Conservation (phyloP, 208 protist species). For the Naegleria fowleri region DNA sequence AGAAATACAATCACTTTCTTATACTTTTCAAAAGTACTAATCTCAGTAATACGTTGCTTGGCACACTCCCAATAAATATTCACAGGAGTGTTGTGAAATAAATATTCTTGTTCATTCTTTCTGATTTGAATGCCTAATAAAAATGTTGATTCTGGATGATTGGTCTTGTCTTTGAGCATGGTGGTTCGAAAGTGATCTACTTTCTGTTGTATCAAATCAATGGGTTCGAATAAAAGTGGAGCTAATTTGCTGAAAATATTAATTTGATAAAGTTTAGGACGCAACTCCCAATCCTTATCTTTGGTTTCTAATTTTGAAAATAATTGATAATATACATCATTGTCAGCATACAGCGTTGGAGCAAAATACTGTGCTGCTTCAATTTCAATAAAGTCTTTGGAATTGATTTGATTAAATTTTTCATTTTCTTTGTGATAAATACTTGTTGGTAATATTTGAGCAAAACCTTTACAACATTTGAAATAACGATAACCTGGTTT, state of each 20-base stretch:
- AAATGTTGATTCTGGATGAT: background rate
- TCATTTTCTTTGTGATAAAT: background rate
- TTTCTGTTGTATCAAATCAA: background rate
- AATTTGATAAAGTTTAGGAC: background rate
- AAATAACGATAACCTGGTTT: background rate
- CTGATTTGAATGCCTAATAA: background rate
- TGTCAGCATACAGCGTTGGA: background rate
- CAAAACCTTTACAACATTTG: background rate
- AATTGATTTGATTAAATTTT: background rate
- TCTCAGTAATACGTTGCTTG: background rate
- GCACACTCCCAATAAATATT: background rate
- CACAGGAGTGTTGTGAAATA: background rate
- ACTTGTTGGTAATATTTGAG: background rate
- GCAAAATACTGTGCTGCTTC: slow-evolving; percentile 3
- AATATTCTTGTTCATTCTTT: background rate
- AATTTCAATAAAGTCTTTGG: background rate
- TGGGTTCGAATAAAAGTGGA: background rate
- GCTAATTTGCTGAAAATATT: background rate
- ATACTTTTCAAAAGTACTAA: background rate
- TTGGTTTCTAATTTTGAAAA: background rate
- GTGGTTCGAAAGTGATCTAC: background rate
- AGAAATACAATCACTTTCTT: background rate
- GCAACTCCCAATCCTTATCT: background rate
- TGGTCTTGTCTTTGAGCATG: background rate
- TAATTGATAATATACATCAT: background rate